A percentile compares a stretch with the other conserved stretches of the same genome.
These are phyloP conservation scores for Symbiodinium pilosum DNA, from an alignment of 73 alveolate species.

Conservation along the genomic window DNA sequence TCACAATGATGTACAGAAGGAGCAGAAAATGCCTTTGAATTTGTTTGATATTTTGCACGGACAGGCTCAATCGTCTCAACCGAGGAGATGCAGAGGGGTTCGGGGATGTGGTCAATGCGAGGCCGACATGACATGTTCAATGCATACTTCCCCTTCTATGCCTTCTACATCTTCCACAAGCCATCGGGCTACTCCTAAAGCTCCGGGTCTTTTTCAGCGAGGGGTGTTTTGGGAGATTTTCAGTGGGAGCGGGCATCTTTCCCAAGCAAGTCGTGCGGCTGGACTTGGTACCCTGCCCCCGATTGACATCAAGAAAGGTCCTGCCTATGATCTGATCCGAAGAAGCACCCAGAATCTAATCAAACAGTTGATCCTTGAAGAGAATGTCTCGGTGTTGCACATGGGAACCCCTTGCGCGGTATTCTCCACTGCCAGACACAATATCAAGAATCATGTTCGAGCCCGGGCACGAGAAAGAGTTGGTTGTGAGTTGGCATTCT, in stretches of 20 bases:
- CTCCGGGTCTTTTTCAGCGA: background rate
- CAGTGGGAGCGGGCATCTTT: background rate
- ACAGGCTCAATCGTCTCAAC: background rate
- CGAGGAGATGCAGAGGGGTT: background rate
- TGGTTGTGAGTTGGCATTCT: constrained; percentile 28
- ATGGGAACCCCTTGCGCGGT: background rate
- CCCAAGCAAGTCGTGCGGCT: background rate
- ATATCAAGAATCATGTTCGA: background rate
- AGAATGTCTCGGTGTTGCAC: background rate
- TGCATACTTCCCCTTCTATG: background rate
- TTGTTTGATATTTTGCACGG: background rate
- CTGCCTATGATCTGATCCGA: background rate
- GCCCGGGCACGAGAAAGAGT: background rate
- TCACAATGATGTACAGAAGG: no score
- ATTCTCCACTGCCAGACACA: background rate
- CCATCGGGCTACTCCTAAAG: background rate
- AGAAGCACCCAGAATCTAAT: background rate
- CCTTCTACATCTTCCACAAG: background rate
- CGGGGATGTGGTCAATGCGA: background rate
- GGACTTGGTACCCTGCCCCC: background rate
- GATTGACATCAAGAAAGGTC: background rate
- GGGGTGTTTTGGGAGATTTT: background rate
- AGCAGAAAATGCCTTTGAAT: background rate
- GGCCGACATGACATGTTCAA: background rate
- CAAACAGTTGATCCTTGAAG: background rate